Conservation (phyloP, 2,329 filamentous ascomycete species). For the Ceratocystis destructans region DNA sequence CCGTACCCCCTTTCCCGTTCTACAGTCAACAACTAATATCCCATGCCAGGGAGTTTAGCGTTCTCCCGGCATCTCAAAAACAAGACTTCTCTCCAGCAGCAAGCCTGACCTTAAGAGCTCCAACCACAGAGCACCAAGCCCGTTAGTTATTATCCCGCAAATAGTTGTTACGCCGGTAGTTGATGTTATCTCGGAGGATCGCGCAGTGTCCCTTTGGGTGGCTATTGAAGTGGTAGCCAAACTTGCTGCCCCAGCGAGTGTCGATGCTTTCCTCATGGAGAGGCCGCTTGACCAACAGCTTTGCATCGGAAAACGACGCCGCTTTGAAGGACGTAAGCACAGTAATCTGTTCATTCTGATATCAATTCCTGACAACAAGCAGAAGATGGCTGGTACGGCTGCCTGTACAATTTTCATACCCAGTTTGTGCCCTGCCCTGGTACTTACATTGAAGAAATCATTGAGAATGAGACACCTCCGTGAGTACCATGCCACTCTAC, state of each 20-base stretch:
- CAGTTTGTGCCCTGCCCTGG: constrained; percentile 32
- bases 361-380: background rate
- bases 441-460: constrained; percentile 33
- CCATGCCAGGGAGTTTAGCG: constrained; percentile 8
- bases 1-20: background rate
- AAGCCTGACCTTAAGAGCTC: background rate
- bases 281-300: constrained; percentile 17
- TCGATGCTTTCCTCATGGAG: constrained; percentile 18
- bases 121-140: constrained; percentile 14
- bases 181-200: constrained; percentile 26
- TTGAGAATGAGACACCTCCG: constrained; percentile 34
- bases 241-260: constrained; percentile 23
- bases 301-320: constrained; percentile 18
- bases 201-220: constrained; percentile 31
- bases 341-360: background rate
- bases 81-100: background rate
- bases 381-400: constrained; percentile 29
- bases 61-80: constrained; percentile 6
- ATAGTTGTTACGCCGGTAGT: constrained; percentile 34
- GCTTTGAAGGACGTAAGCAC: constrained; percentile 18
- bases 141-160: constrained; percentile 29
- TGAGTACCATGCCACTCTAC: constrained; percentile 22
- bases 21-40: constrained; percentile 14
- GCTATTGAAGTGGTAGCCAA: constrained; percentile 36
- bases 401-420: constrained; percentile 36